Conservation (phyloP, 129 eudicot species). For the Dittrichia graveolens region DNA sequence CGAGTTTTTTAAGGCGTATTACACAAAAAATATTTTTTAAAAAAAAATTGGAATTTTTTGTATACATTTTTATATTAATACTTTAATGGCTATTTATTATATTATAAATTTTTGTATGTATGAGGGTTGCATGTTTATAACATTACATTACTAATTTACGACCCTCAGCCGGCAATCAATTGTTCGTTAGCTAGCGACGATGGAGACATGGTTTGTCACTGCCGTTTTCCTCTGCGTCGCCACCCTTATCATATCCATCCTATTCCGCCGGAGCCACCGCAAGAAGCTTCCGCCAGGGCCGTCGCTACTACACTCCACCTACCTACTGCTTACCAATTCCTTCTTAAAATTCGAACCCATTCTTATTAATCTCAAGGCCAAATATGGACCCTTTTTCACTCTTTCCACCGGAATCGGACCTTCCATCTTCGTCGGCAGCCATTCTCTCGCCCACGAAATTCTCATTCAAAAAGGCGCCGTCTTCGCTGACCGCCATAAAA, state of each 20-base stretch:
- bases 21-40: no score
- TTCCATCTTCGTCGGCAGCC: constrained; percentile 14
- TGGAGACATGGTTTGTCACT: constrained; percentile 25
- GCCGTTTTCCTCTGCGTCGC: constrained; percentile 15
- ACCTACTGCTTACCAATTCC: constrained; percentile 10
- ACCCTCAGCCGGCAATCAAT: background rate
- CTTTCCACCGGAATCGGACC: constrained; percentile 6
- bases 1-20: no score
- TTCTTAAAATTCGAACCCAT: background rate
- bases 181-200: background rate
- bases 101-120: no score
- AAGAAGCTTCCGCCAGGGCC: constrained; percentile 28
- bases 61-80: no score
- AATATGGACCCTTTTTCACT: constrained; percentile 17
- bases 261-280: background rate
- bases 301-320: constrained; percentile 12
- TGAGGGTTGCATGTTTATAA: no score
- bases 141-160: no score
- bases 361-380: constrained; percentile 24
- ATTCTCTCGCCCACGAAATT: constrained; percentile 26
- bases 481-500: constrained; percentile 26
- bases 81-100: no score
- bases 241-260: constrained; percentile 18
- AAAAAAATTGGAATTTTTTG: no score
- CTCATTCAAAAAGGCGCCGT: constrained; percentile 30